These are phyloP conservation scores for Pseudoneurospora amorphoporcata DNA, from an alignment of 495 filamentous ascomycete species.

Conservation along the genomic window DNA sequence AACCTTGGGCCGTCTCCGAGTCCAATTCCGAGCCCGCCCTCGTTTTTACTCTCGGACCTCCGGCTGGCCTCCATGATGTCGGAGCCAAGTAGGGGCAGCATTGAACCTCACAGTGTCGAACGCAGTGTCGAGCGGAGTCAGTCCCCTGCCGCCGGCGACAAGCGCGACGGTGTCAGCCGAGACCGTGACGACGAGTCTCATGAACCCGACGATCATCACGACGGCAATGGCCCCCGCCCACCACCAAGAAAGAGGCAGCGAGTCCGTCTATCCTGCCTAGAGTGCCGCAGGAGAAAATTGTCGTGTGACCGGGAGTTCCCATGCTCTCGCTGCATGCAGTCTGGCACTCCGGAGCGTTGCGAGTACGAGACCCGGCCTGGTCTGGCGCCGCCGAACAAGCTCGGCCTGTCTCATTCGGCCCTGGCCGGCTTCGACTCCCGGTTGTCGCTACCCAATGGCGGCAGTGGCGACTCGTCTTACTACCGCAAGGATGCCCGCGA, in stretches of 20 bases:
- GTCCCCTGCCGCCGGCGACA: not conserved
- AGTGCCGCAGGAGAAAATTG: constrained; percentile 40
- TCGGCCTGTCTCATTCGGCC: constrained; percentile 22
- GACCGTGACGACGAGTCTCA: not conserved
- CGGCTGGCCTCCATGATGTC: not conserved
- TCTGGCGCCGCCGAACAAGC: constrained; percentile 27
- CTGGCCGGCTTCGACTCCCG: constrained; percentile 25
- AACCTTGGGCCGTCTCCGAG: not conserved
- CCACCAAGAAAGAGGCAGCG: constrained; percentile 39
- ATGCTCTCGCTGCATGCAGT: constrained; percentile 41
- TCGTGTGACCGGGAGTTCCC: constrained; percentile 43
- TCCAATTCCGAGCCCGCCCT: not conserved
- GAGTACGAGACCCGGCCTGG: constrained; percentile 40
- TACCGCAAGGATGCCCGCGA: constrained; percentile 28
- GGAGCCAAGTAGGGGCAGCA: not conserved
- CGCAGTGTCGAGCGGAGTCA: not conserved
- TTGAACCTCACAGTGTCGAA: not conserved
- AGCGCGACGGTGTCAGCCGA: not conserved
- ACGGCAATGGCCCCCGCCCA: constrained; percentile 19
- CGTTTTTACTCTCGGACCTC: not conserved
- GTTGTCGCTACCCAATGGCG: constrained; percentile 21
- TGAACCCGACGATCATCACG: constrained; percentile 9
- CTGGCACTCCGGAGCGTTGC: constrained; percentile 38
- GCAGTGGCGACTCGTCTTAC: constrained; percentile 16
- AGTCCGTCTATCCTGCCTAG: constrained; percentile 38